Conservation (phyloP, 176 grass and related monocot genomes). For the Alloteropsis semialata region DNA sequence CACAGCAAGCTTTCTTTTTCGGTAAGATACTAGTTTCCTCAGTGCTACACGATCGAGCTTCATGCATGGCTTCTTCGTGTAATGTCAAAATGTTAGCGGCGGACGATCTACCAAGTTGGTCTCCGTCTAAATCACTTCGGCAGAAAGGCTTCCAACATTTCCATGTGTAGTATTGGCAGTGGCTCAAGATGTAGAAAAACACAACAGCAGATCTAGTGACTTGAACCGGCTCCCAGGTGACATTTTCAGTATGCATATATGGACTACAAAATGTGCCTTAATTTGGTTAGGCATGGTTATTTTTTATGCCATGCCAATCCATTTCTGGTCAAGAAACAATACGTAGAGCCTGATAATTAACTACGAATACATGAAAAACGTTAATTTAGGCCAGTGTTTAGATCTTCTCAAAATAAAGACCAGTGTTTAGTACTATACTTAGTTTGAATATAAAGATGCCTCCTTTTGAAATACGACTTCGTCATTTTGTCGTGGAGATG, state of each 20-base stretch:
- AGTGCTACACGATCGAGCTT: neutral
- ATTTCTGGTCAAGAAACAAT: neutral
- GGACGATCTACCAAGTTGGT: slow-evolving; percentile 9
- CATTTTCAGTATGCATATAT: neutral
- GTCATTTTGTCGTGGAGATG: slow-evolving; percentile 13
- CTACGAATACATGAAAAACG: neutral
- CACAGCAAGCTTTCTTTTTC: neutral
- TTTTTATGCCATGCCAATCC: neutral
- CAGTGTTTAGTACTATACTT: neutral
- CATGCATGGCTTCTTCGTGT: slow-evolving; percentile 17
- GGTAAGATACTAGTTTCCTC: neutral
- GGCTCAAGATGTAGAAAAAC: slow-evolving; percentile 10
- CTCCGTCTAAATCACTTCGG: slow-evolving; percentile 31
- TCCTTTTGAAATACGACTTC: neutral
- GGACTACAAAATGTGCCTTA: neutral
- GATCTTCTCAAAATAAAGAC: no score
- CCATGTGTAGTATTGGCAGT: slow-evolving; percentile 12
- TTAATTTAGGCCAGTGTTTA: neutral
- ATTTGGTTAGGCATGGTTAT: neutral
- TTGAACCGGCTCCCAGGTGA: neutral
- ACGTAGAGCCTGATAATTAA: neutral
- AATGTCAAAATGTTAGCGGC: slow-evolving; percentile 21
- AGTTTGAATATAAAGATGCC: neutral
- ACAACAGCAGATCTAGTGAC: neutral
- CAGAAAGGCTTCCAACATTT: slow-evolving; percentile 19